Evolutionary conservation across 2,329 filamentous ascomycete genomes (phyloP), one percentile per base, ranked within the genome.

Genomic region (Microsporum ferrugineum): DNA sequence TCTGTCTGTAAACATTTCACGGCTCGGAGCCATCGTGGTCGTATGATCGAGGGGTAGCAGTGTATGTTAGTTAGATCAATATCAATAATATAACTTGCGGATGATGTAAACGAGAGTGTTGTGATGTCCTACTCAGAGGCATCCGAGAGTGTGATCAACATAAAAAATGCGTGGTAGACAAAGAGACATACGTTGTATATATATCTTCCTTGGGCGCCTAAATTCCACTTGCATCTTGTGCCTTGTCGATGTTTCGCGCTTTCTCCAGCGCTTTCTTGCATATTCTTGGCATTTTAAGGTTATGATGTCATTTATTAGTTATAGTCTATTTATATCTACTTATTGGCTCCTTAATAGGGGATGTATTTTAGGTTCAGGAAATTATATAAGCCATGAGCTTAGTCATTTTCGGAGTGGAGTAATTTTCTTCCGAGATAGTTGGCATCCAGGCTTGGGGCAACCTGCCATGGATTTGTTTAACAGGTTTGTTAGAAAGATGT

Each of bases 1-100:
- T 77, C 88, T 82, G 77, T 97, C 92, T 66, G 94, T 99, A 73
- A 96, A 96, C 73, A 95, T 72, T 60, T 87, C 68, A 62, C 69
- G 34, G 10, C 10, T 57, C 2, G 31, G 34, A 31, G 45, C 45
- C 51, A 55, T 55, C 5, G 51, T 36, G 51, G 51, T 31, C 7
- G 29, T n/a, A 31, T n/a, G 12, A 14, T 36, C 51, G 33, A 55
- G 31, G 31, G 31, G 51, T 34, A 34, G 14, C 31, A 31, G 51
- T 55, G 2, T 1, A 5, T 43, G 39, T 43, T 43, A 14, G 12
- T 41, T 41, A 41, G 38, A 14, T 10, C 38, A 12, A 14, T 41
- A 12, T 41, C 38, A 5, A 14, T 41, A 12, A 43, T 43, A 43
- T 43, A n/a, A 43, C 7, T 14, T 43, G 39, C 12, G 38, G n/a